A percentile compares a stretch with the other conserved stretches of the same genome.
Evolutionary conservation across 805 yeast species (phyloP).

Genomic region (Myxozyma lipomycoides): DNA sequence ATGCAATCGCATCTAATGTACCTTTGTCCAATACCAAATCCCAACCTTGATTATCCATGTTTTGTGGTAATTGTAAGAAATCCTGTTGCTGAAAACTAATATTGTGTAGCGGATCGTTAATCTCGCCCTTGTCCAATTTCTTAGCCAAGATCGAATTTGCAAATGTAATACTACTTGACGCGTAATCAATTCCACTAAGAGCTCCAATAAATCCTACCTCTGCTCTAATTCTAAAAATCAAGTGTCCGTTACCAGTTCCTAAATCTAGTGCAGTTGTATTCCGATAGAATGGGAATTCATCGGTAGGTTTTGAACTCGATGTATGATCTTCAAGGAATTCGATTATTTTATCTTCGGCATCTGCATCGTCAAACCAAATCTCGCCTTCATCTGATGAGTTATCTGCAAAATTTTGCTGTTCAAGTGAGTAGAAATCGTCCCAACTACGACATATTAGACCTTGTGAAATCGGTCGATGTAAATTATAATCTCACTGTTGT

Average conservation of each 20-base stretch:
- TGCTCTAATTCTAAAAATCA: conserved; percentile 70
- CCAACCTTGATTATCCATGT: conserved; percentile 45
- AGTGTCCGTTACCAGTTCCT: conserved; percentile 96
- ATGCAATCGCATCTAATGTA: conserved; percentile 92
- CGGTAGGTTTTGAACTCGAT: conserved; percentile 32
- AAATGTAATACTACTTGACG: conserved; percentile 72
- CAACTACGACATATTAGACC: conserved; percentile 44
- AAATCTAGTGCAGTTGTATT: conserved; percentile 35
- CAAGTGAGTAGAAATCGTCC: conserved; percentile 80
- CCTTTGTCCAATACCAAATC: conserved; percentile 90
- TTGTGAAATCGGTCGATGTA: not conserved
- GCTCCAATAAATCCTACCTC: conserved; percentile 49
- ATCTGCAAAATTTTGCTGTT: conserved; percentile 62
- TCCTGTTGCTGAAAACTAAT: conserved; percentile 64
- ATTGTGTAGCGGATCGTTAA: conserved; percentile 29
- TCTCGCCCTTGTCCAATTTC: conserved; percentile 38
- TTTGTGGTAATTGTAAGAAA: conserved; percentile 46
- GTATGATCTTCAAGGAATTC: conserved; percentile 58
- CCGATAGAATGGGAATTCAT: conserved; percentile 12
- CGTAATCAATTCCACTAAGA: conserved; percentile 79
- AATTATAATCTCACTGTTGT: conserved; percentile 51
- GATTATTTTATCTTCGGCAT: conserved; percentile 83
- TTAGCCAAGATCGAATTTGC: conserved; percentile 55
- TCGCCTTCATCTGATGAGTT: conserved; percentile 89
- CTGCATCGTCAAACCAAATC: conserved; percentile 94